Evolutionary conservation across 192 early-diverging fungal species (phyloP), one percentile per base, ranked within the genome.

Genomic region (Paraglomus brasilianum): DNA sequence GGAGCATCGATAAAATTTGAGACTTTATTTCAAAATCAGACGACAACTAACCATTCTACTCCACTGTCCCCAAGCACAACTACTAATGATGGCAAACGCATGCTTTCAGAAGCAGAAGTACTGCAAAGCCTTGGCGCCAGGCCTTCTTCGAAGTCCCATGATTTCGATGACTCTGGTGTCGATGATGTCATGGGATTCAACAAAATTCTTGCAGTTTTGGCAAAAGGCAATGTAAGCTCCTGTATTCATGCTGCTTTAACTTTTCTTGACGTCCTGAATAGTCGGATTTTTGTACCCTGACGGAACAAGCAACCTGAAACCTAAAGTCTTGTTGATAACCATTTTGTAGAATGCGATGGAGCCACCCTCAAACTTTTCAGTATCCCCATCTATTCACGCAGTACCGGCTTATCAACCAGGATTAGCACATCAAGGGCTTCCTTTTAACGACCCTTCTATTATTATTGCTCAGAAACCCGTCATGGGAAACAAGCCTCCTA

Each of bases 81-180:
- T 45, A 14, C 51, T 39, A 66, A 44, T 40, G 45, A 72, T 10
- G 24, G 19, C n/a, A 65, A 24, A 42, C 49, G 63, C 5, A 83
- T 83, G 78, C 75, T 80, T 0, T 84, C 85, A 1, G 85, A 86
- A 58, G 78, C 75, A 5, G 85, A 86, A 57, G 77, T 86, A 36
- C 53, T 86, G 9, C 73, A 81, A 43, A 75, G 81, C 5, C 42
- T 86, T 5, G 81, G 72, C 4, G 76, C 78, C 1, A 71, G 72
- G 15, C 59, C 65, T 58, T 59, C 52, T 4, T 41, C 44, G 1
- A 38, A 72, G 13, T 38, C 49, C 3, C 30, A 30, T 43, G 66
- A 50, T 21, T 45, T 41, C 24, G 64, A 70, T 0, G 55, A 60
- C 8, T 62, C 30, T 11, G 71, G 53, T 50, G 69, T 61, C 9